Percentiles rank a stretch among this genome's conserved stretches.
Evolutionary conservation across 176 grass and related monocot species (phyloP).

Genomic region (Neostapfia colusana): DNA sequence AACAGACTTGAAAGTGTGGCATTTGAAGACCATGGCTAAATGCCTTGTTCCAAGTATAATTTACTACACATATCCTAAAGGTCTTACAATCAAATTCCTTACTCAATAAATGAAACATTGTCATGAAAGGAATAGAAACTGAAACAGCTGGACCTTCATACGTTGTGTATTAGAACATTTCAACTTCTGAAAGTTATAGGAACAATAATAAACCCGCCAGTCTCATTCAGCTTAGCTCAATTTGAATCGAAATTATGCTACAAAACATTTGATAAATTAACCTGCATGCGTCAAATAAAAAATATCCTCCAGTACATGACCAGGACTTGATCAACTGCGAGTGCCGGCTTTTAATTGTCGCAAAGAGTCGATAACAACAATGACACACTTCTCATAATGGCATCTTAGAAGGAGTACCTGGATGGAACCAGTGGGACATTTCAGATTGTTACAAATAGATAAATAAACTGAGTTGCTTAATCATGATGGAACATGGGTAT

Average conservation of each 20-base stretch:
- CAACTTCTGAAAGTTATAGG: not conserved
- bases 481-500: slow-evolving; percentile 49
- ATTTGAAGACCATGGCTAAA: not conserved
- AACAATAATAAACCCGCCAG: not conserved
- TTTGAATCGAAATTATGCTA: not conserved
- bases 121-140: not conserved
- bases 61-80: not conserved
- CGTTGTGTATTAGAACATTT: not conserved
- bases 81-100: not conserved
- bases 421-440: slow-evolving; percentile 13
- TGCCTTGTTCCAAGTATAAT: not conserved
- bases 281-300: not conserved
- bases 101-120: not conserved
- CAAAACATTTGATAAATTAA: not conserved
- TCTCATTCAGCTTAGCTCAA: not conserved
- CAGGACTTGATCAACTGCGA: not conserved
- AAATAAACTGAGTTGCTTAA: slow-evolving; percentile 15
- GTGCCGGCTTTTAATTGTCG: not conserved
- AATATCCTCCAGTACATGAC: not conserved
- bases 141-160: not conserved
- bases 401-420: slow-evolving; percentile 76
- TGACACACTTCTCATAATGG: slow-evolving; percentile 65
- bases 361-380: not conserved
- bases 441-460: slow-evolving; percentile 12
- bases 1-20: not conserved